Evolutionary conservation across 179 eudicot species (phyloP).

Genomic region (Silene coronaria): DNA sequence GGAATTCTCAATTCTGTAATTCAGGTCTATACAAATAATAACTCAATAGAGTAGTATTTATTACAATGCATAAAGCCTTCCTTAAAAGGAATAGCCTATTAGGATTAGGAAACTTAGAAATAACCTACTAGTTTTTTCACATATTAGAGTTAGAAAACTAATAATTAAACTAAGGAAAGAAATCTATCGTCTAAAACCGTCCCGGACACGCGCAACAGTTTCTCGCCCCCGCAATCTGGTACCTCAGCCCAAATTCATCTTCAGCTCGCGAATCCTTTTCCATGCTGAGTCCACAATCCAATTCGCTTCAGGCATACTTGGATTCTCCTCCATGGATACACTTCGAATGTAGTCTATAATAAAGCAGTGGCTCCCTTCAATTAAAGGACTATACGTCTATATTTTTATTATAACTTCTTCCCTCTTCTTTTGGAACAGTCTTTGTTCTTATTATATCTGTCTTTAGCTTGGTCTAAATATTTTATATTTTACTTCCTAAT

Average conservation of each 20-base stretch:
- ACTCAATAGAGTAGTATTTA: neutral
- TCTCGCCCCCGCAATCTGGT: no score
- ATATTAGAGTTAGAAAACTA: no score
- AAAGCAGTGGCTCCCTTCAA: neutral
- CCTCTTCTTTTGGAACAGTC: neutral
- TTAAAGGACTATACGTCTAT: neutral
- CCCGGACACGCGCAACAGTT: no score
- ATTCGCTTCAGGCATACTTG: no score
- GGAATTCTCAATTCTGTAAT: neutral
- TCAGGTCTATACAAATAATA: neutral
- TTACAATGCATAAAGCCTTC: neutral
- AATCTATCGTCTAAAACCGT: no score
- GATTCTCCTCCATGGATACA: neutral
- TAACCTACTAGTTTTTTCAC: no score
- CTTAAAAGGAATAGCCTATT: no score
- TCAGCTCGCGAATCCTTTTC: no score
- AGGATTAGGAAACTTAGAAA: no score
- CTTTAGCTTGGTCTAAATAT: conserved; percentile 1
- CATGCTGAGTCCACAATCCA: no score
- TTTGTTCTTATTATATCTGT: neutral
- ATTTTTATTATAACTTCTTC: neutral
- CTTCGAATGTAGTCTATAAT: neutral
- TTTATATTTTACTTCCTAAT: conserved; percentile 7
- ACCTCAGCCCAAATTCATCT: no score
- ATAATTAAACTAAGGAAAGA: no score